A percentile compares a stretch with the other conserved stretches of the same genome.
Conservation (phyloP, 2,329 filamentous ascomycete species). For the Camptophora hylomeconis region DNA sequence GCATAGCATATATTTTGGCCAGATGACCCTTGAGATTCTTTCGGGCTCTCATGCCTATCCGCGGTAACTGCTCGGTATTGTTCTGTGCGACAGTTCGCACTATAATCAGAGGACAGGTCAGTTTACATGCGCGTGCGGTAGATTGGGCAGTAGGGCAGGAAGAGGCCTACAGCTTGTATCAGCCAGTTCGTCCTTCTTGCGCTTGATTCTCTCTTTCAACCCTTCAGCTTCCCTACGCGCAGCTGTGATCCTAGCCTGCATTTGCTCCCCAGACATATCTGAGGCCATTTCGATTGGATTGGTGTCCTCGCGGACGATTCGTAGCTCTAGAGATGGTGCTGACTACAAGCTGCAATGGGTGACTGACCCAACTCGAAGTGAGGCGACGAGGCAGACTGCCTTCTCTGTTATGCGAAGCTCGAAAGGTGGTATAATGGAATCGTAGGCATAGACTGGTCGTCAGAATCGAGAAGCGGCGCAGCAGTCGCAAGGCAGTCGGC, state of each 20-base stretch:
- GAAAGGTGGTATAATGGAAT: too few species aligned
- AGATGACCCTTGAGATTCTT: conserved; percentile 94
- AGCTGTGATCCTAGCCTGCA: conserved; percentile 86
- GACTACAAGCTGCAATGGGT: too few species aligned
- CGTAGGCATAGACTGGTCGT: too few species aligned
- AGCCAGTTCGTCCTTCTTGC: conserved; percentile 98
- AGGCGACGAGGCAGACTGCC: too few species aligned
- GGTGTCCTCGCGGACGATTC: conserved; percentile 15
- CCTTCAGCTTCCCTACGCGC: conserved; percentile 96
- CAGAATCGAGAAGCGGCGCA: too few species aligned
- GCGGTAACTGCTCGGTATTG: conserved; percentile 81
- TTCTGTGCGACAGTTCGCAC: conserved; percentile 87
- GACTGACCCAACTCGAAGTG: too few species aligned
- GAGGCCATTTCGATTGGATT: conserved; percentile 28
- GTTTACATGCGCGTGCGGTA: conserved; percentile 18
- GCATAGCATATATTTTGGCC: conserved; percentile 99
- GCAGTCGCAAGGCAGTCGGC: too few species aligned
- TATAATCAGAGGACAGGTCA: conserved; percentile 28
- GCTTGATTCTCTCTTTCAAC: conserved; percentile 96
- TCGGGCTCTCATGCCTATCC: conserved; percentile 95
- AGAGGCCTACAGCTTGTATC: conserved; percentile 78
- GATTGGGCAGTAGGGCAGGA: background rate
- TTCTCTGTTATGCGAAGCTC: too few species aligned
- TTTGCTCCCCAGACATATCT: conserved; percentile 43
- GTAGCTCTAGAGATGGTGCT: too few species aligned